Evolutionary conservation across 306 rosid genomes (phyloP), one percentile per base, ranked within the genome.

Genomic region (Comarum palustre): DNA sequence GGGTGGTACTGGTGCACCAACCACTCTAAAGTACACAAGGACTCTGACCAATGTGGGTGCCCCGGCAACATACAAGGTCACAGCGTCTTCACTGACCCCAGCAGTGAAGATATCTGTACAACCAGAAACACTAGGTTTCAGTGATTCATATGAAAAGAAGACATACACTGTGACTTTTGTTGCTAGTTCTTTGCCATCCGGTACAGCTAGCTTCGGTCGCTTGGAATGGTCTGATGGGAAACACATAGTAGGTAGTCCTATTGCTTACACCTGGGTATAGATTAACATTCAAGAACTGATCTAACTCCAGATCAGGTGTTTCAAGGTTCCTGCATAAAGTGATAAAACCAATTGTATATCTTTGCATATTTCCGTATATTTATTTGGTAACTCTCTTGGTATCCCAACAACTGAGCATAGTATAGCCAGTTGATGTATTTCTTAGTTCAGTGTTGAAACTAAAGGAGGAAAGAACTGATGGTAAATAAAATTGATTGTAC

Each of bases 181-280:
- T 3, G 72, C 91, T 48, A 39, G 68, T 46, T 75, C 93, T 57
- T 38, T 17, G 88, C 89, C 93, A 42, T 85, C 87, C 38, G 96
- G 90, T 20, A 80, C 96, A 27, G 73, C 66, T 48, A 76, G 81
- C 85, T 94, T 83, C 59, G 91, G 87, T 73, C 84, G 82, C 67
- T 78, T 94, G 80, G 90, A 83, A 78, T 94, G 97, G 97, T 87
- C 96, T 0, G 97, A 90, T 73, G 97, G 97, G 79, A 90, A 87
- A 76, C 99, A 86, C 75, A 66, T 42, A 14, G 92, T 94, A 17
- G 86, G 89, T 1, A 89, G 91, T 79, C 92, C 96, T 2, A 79
- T 94, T 74, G 97, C 97, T 55, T 83, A 91, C 80, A 86, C 79
- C 80, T 94, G 99, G 99, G 76, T 78, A 68, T 94, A 77, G 78